A percentile compares a stretch with the other conserved stretches of the same genome.
Evolutionary conservation across 768 basidiomycete genomes (phyloP).

Genomic region (Mycena latifolia): DNA sequence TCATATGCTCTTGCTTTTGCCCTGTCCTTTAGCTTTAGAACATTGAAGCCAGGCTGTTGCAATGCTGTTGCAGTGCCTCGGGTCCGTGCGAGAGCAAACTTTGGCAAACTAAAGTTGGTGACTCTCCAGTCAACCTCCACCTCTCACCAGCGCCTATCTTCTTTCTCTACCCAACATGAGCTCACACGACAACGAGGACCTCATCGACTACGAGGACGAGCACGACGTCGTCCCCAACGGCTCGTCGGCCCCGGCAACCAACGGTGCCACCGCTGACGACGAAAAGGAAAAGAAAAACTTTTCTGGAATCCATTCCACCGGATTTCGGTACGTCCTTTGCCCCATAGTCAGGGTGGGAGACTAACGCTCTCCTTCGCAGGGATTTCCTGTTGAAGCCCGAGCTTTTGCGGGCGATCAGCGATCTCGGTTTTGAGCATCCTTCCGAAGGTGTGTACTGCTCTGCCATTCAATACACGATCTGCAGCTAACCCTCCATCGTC

Average conservation of each 20-base stretch:
- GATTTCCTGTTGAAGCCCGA: constrained; percentile 99
- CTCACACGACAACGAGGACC: constrained; percentile 89
- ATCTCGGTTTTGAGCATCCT: constrained; percentile 99
- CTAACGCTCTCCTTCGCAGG: constrained; percentile 56
- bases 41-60: no score
- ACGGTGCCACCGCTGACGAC: constrained; percentile 66
- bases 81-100: no score
- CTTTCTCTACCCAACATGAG: constrained; percentile 65
- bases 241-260: constrained; percentile 58
- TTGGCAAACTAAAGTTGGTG: constrained; percentile 7
- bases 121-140: constrained; percentile 43
- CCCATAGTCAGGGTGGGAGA: constrained; percentile 8
- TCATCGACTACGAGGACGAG: constrained; percentile 96
- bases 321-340: constrained; percentile 81
- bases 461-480: not conserved
- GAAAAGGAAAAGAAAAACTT: constrained; percentile 98
- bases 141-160: constrained; percentile 40
- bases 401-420: constrained; percentile 95
- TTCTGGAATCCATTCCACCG: constrained; percentile 99
- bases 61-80: no score
- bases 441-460: constrained; percentile 83
- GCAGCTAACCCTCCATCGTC: constrained; percentile 4
- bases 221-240: constrained; percentile 81
- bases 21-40: no score
- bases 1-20: no score